Evolutionary conservation across 2,329 filamentous ascomycete genomes (phyloP).

Genomic region (Metarhizium brunneum): DNA sequence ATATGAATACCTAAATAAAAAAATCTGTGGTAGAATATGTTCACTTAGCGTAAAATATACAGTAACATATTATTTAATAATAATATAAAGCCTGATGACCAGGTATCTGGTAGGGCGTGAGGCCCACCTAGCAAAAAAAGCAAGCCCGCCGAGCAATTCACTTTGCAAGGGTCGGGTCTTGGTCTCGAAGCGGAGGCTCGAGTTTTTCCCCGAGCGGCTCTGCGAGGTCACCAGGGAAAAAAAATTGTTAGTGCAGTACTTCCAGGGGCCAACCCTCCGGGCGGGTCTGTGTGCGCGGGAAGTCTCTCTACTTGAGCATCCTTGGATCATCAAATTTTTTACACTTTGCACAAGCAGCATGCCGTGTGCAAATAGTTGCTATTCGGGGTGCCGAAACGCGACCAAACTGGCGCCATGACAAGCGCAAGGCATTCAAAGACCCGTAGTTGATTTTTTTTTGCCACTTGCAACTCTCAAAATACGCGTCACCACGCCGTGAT

Average conservation of each 20-base stretch:
- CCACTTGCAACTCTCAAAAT: neutral
- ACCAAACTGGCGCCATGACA: neutral
- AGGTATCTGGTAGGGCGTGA: too few relatives aligned
- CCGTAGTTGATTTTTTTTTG: neutral
- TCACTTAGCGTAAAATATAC: too few relatives aligned
- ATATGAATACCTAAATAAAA: too few relatives aligned
- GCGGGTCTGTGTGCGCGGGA: constrained; percentile 16
- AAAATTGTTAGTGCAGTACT: constrained; percentile 32
- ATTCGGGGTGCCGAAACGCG: neutral
- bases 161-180: too few relatives aligned
- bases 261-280: constrained; percentile 12
- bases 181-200: neutral
- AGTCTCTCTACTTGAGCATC: constrained; percentile 20
- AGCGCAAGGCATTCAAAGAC: neutral
- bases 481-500: neutral
- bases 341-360: neutral
- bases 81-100: too few relatives aligned
- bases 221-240: constrained; percentile 7
- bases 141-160: too few relatives aligned
- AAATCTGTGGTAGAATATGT: too few relatives aligned
- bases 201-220: neutral
- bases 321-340: constrained; percentile 21
- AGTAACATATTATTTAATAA: too few relatives aligned
- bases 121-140: too few relatives aligned
- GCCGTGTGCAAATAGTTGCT: neutral